Evolutionary conservation across 1,284 basidiomycete genomes (phyloP).

Genomic region (Meira nashicola): DNA sequence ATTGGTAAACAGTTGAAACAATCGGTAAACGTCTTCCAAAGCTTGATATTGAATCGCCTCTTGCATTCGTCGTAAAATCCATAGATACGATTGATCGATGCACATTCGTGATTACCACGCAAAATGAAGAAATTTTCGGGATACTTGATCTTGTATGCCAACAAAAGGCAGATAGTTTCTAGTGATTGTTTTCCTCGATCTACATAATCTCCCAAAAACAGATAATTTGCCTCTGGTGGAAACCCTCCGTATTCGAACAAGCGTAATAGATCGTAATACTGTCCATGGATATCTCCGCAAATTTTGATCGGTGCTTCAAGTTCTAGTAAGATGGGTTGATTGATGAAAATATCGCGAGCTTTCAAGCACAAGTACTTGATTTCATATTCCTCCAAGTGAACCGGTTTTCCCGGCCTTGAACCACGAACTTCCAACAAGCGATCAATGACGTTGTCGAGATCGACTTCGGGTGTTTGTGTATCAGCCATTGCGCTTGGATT

Average conservation of each 20-base stretch:
- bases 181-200: constrained; percentile 97
- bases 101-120: constrained; percentile 96
- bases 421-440: constrained; percentile 65
- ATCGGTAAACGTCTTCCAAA: constrained; percentile 98
- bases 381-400: constrained; percentile 89
- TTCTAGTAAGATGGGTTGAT: constrained; percentile 88
- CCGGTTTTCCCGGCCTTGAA: constrained; percentile 84
- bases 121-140: constrained; percentile 96
- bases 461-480: constrained; percentile 45
- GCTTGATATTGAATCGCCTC: constrained; percentile 97
- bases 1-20: constrained; percentile 94
- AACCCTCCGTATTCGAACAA: constrained; percentile 99
- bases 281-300: constrained; percentile 96
- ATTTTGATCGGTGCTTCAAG: constrained; percentile 95
- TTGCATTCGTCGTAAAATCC: constrained; percentile 99
- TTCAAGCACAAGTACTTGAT: constrained; percentile 93
- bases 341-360: constrained; percentile 91
- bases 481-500: constrained; percentile 36
- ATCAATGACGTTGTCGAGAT: constrained; percentile 53
- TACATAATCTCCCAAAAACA: constrained; percentile 98
- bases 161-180: constrained; percentile 90
- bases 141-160: constrained; percentile 97
- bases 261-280: constrained; percentile 95
- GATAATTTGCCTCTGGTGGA: constrained; percentile 92
- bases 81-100: constrained; percentile 97